Evolutionary conservation across 164 flowering plant species (phyloP), one percentile per base, ranked within the genome.

Genomic region (Cinnamomum chago): DNA sequence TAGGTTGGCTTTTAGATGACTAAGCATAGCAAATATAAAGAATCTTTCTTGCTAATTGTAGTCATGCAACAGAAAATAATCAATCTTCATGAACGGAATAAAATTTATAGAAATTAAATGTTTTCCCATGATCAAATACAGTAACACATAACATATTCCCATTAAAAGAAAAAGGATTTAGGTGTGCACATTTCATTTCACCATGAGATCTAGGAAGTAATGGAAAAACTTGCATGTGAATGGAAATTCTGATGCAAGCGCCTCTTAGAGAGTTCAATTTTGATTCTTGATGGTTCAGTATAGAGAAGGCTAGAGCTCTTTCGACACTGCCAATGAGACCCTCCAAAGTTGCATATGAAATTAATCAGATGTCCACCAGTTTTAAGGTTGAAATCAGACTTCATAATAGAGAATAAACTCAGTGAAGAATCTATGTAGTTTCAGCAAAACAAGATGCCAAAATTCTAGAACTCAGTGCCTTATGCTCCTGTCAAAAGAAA

Each of bases 381-480:
- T 68, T 12, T 17, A 50, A 30, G 20, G 30, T n/a, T 22, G 72
- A 66, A 67, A 27, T 62, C 70, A 35, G 50, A 62, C 25, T 66
- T 62, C 51, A 35, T 72, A 68, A 77, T 50, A 73, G 75, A 70
- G 79, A 77, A 75, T 62, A 77, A 75, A 81, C 60, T 40, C 47
- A 9, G 47, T 51, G 76, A 68, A 25, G 79, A 77, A 75, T 58
- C 40, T 55, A 70, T 50, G 28, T 65, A 68, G 60, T 58, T 79
- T 72, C 68, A 71, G 82, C 82, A 75, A 81, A 76, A 78, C 20
- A 77, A 86, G 87, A 86, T 82, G 88, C 88, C 73, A 74, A 80
- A 84, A 87, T 82, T 14, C n/a, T 15, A 55, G 80, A 81, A 82
- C 80, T 80, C 83, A 85, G 74, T 70, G 78, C 70, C 72, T 77